Evolutionary conservation across 768 basidiomycete genomes (phyloP).

Genomic region (Imleria badia): DNA sequence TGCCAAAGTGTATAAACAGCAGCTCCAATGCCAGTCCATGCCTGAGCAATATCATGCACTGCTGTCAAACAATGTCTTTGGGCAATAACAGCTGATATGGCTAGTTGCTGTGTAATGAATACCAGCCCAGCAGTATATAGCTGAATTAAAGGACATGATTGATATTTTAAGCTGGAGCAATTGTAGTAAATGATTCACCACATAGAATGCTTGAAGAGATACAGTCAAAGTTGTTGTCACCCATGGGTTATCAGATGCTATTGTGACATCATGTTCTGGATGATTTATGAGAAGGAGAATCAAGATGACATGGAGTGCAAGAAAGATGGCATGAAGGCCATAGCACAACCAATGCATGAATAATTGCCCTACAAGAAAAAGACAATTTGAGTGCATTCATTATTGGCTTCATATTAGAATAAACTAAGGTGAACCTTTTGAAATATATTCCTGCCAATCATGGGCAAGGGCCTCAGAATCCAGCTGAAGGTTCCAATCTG

Average conservation of each 20-base stretch:
- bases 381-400: too few relatives aligned
- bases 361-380: too few relatives aligned
- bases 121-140: conserved; percentile 19
- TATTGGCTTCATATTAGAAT: too few relatives aligned
- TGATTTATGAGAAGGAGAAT: background rate
- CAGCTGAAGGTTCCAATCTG: too few relatives aligned
- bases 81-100: conserved; percentile 1
- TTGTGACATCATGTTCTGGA: background rate
- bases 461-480: too few relatives aligned
- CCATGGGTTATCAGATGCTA: background rate
- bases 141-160: too few relatives aligned
- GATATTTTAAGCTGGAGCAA: too few relatives aligned
- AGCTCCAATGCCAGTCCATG: conserved; percentile 25
- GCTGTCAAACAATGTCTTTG: conserved; percentile 14
- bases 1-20: conserved; percentile 15
- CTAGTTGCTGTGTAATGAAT: conserved; percentile 20
- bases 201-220: background rate
- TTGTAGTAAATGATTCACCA: too few relatives aligned
- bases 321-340: background rate
- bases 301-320: background rate
- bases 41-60: conserved; percentile 16
- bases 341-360: background rate
- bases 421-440: too few relatives aligned
- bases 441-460: too few relatives aligned
- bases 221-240: background rate